Percentiles rank a stretch among this genome's conserved stretches.
phyloP scores from a whole-genome alignment of 768 basidiomycete genomes.

The Gymnopilus dilepis region DNA sequence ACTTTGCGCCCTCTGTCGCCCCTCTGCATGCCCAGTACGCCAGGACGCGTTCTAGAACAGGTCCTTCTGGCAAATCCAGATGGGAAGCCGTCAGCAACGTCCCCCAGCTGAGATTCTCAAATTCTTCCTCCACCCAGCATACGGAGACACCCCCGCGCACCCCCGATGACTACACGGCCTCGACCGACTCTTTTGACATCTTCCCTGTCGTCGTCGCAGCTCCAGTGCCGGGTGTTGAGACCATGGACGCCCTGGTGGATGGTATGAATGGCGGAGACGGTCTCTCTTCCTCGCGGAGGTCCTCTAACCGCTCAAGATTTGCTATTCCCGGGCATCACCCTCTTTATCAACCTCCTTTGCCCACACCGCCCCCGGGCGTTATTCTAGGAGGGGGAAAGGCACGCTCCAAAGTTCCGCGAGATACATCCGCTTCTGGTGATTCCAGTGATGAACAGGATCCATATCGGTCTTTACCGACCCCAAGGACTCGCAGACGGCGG shows the following conservation, averaged over 20 bases:
- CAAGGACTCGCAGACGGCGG: constrained; percentile 41
- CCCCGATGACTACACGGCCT: constrained; percentile 53
- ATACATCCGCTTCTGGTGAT: constrained; percentile 39
- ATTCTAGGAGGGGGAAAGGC: constrained; percentile 61
- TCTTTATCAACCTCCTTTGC: constrained; percentile 82
- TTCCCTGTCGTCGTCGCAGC: constrained; percentile 77
- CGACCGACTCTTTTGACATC: constrained; percentile 49
- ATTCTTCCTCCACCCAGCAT: constrained; percentile 68
- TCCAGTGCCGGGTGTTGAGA: constrained; percentile 79
- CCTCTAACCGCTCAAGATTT: constrained; percentile 57
- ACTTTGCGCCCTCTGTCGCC: constrained; percentile 28
- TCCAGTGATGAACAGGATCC: constrained; percentile 65
- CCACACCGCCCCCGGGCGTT: constrained; percentile 82
- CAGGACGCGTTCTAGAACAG: constrained; percentile 61
- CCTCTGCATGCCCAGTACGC: constrained; percentile 36
- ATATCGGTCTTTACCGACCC: constrained; percentile 29
- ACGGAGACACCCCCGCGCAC: constrained; percentile 77
- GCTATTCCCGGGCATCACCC: constrained; percentile 70
- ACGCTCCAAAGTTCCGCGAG: constrained; percentile 35
- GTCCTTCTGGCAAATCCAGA: constrained; percentile 54
- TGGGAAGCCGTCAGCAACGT: constrained; percentile 50
- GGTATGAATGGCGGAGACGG: constrained; percentile 85
- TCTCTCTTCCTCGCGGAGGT: constrained; percentile 42
- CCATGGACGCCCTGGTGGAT: constrained; percentile 88
- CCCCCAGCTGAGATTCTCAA: constrained; percentile 66